These are phyloP conservation scores for Rhododendron molle DNA, from an alignment of 148 eudicot species.

Conservation along the genomic window DNA sequence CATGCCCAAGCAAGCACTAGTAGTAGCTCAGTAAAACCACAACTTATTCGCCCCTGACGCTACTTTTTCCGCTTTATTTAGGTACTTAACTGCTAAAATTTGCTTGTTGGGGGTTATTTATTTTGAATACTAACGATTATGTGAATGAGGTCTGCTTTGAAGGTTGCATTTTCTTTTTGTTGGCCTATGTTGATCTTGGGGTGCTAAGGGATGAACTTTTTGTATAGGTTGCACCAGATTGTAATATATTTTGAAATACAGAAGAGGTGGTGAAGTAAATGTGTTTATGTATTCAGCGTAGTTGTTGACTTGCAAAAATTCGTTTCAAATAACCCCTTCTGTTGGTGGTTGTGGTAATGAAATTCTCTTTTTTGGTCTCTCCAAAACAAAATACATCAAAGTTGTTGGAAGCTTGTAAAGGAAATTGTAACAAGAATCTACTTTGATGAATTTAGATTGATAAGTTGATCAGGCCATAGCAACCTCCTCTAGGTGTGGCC, in stretches of 20 bases:
- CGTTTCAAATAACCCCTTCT: slow-evolving; percentile 5
- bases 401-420: not conserved
- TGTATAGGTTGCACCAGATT: slow-evolving; percentile 52
- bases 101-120: slow-evolving; percentile 8
- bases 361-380: not conserved
- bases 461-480: not conserved
- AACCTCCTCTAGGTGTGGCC: too few relatives aligned
- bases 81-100: slow-evolving; percentile 13
- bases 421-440: not conserved
- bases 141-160: slow-evolving; percentile 18
- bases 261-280: slow-evolving; percentile 12
- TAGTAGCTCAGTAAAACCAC: slow-evolving; percentile 54
- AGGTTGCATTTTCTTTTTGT: slow-evolving; percentile 21
- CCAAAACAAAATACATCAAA: not conserved
- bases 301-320: slow-evolving; percentile 9
- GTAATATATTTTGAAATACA: slow-evolving; percentile 26
- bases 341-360: slow-evolving; percentile 3
- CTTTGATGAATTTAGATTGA: not conserved
- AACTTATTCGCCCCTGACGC: slow-evolving; percentile 37
- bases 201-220: slow-evolving; percentile 24
- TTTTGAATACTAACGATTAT: slow-evolving; percentile 11
- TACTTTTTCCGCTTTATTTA: not conserved
- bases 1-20: slow-evolving; percentile 57
- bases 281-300: slow-evolving; percentile 9
- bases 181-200: slow-evolving; percentile 34